phyloP scores from a whole-genome alignment of 2,329 filamentous ascomycete species.

The Plectosphaerella sp. region DNA sequence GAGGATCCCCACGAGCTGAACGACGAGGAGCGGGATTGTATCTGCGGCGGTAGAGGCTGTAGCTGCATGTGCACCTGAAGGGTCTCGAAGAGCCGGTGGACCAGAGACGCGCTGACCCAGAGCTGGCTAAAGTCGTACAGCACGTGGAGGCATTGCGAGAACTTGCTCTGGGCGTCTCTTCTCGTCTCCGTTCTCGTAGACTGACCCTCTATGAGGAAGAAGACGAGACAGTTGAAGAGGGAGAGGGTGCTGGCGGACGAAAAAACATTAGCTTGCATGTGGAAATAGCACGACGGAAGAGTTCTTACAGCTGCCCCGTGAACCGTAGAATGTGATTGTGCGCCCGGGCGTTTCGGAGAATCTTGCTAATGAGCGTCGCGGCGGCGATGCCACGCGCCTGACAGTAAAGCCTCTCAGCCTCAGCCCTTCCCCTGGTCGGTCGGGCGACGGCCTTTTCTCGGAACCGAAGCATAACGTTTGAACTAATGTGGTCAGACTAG shows the following conservation, averaged over 20 bases:
- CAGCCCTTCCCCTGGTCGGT: constrained; percentile 1
- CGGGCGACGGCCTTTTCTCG: constrained; percentile 8
- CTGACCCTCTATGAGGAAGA: constrained; percentile 10
- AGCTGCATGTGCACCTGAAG: constrained; percentile 5
- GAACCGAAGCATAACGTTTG: constrained; percentile 11
- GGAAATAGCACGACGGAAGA: neutral
- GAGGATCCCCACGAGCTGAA: neutral
- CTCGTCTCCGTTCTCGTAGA: constrained; percentile 2
- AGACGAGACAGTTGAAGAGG: constrained; percentile 10
- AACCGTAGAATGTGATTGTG: constrained; percentile 9
- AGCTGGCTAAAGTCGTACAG: constrained; percentile 12
- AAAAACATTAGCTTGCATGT: neutral
- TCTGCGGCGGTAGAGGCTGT: neutral
- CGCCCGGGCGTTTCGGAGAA: constrained; percentile 8
- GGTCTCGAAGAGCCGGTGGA: constrained; percentile 9
- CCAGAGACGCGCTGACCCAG: constrained; percentile 9
- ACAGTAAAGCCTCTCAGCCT: constrained; percentile 2
- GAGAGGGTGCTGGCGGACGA: constrained; percentile 4
- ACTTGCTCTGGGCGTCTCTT: constrained; percentile 10
- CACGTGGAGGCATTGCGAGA: constrained; percentile 8
- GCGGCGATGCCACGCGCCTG: constrained; percentile 10
- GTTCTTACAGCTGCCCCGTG: constrained; percentile 7
- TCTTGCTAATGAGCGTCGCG: constrained; percentile 11
- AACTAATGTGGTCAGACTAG: constrained; percentile 2
- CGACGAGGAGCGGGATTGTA: neutral